phyloP scores from a whole-genome alignment of 2,329 filamentous ascomycete genomes.

The Davidsoniella neocaledoniae region DNA sequence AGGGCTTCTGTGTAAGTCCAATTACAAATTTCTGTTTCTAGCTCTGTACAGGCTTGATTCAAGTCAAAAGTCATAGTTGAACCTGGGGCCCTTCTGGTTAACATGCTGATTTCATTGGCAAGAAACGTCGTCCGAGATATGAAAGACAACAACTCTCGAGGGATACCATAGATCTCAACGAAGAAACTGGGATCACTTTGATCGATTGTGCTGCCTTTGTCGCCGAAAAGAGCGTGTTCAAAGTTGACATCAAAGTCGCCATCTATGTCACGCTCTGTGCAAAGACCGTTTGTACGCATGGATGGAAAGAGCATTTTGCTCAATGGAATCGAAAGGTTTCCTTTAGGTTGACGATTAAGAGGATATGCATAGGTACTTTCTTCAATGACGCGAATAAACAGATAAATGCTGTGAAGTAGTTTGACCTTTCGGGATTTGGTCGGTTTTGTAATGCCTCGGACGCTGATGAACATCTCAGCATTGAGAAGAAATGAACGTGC shows the following conservation, averaged over 20 bases:
- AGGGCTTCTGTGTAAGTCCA: constrained; percentile 12
- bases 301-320: constrained; percentile 16
- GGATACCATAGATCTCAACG: constrained; percentile 28
- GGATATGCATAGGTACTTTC: constrained; percentile 23
- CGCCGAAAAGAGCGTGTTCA: constrained; percentile 15
- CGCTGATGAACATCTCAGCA: constrained; percentile 26
- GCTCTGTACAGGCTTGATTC: constrained; percentile 17
- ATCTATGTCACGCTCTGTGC: constrained; percentile 27
- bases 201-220: constrained; percentile 16
- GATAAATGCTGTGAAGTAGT: constrained; percentile 30
- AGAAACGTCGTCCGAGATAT: constrained; percentile 26
- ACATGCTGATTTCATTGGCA: constrained; percentile 23
- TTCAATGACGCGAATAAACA: constrained; percentile 27
- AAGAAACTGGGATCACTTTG: constrained; percentile 25
- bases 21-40: constrained; percentile 7
- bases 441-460: constrained; percentile 21
- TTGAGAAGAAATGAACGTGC: constrained; percentile 24
- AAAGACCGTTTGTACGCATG: constrained; percentile 19
- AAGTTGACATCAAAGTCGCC: constrained; percentile 23
- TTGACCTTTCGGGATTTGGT: constrained; percentile 25
- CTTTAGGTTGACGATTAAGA: constrained; percentile 9
- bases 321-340: constrained; percentile 11
- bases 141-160: constrained; percentile 24
- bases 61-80: constrained; percentile 18
- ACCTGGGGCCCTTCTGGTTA: constrained; percentile 12